Base-by-base conservation (phyloP, 768 basidiomycete species). In the Xerocomellus amylosporus region DNA sequence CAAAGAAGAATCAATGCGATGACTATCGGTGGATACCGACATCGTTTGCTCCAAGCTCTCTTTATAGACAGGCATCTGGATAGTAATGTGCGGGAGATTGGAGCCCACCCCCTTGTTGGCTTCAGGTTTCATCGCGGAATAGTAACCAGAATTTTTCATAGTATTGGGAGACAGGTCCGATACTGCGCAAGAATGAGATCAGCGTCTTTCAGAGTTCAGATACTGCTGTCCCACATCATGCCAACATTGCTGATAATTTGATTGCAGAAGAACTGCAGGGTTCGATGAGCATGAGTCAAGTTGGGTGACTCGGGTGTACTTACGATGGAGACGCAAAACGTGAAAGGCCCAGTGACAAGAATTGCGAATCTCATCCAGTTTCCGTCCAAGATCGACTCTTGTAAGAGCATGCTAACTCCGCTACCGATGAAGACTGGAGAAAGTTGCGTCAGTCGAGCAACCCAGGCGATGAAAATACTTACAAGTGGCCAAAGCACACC, bases 31-130 rank as follows among this genome's bases (percentile, higher is more conserved):
- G n/a, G 38, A 24, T 24, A 75, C 87, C 69, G 68, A 90, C 89
- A 92, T 92, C 0, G 88, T 90, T 64, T 88, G 82, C 48, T 89
- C 85, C 48, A 92, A 69, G 61, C 84, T 87, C 66, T 92, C 90
- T 64, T 92, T 94, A 72, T 94, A 95, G 5, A 93, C 92, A 0
- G 92, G 92, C 73, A 94, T 77, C 71, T 93, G 84, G 46, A 93
- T 76, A 1, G 88, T 87, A 15, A 91, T 77, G 64, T 90, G 89
- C 2, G 88, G 90, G 4, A 91, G 76, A 49, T 73, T 76, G 1
- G 75, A 61, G 65, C 89, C 87, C 51, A 89, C 75, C 15, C 79
- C 83, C 49, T 80, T 77, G 68, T 86, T 87, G 0, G 83, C 69
- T 24, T 74, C 77, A 0, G 89, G 87, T 41, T 75, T 77, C 46